Evolutionary conservation across 2,329 filamentous ascomycete genomes (phyloP), one percentile per base, ranked within the genome.

Genomic region (Exophiala dermatitidis): DNA sequence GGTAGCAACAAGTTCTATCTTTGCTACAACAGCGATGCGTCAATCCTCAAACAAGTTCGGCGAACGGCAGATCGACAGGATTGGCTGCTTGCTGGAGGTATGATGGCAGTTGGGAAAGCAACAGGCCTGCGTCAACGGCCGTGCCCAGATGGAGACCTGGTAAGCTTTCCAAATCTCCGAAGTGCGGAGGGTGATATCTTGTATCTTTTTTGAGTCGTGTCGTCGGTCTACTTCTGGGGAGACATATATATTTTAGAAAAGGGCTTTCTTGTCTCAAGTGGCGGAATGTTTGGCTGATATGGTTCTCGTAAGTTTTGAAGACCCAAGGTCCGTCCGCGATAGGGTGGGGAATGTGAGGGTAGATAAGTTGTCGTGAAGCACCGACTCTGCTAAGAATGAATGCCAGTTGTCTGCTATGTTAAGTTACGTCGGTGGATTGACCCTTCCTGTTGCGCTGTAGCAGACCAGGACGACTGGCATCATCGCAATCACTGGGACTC

Each of bases 11-110:
- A 49, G 19, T 28, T 28, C 38, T 41, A 28, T 41, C 50, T 51
- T 33, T 54, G 54, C 26, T 51, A 42, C 45, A 19, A 19, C 19
- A 33, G 43, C 37, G 51, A 50, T 52, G 41, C 36, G 41, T 9
- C 41, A 54, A 43, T 48, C 42, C 51, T 59, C 54, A 50, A 57
- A 29, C 48, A 45, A 56, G 52, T 51, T 59, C 57, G 57, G 57
- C 53, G 57, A 57, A 53, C 59, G 59, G 59, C 56, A 61, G 59
- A 61, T 59, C 53, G 54, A 41, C 53, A 54, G 51, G 51, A 53
- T 51, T 54, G 53, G 54, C 38, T 46, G 45, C 30, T 52, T 54
- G 51, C 48, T 36, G 47, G 32, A 37, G 33, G 36, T 28, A 47
- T 36, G 30, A 48, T 44, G 50, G 44, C 48, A 40, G 42, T 34